Conservation (phyloP, 192 early-diverging fungal species). For the Coemansia sp. region DNA sequence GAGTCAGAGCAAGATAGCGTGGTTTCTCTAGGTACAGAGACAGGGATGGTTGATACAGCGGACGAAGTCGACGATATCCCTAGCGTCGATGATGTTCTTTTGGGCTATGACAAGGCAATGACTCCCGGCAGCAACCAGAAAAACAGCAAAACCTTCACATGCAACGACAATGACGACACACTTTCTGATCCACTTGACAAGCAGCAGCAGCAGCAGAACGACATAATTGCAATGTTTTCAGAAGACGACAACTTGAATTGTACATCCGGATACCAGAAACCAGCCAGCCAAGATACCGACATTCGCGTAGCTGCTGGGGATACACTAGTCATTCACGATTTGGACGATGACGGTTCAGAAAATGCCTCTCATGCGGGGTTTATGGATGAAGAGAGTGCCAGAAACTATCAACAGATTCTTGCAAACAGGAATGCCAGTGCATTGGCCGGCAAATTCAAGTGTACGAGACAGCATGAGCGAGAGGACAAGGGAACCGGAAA, state of each 20-base stretch:
- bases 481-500: background rate
- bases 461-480: background rate
- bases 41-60: background rate
- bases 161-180: background rate
- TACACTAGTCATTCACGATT: background rate
- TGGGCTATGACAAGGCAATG: background rate
- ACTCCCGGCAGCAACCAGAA: background rate
- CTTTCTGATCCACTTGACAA: background rate
- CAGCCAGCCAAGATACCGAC: background rate
- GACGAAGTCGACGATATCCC: background rate
- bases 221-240: slow-evolving; percentile 34
- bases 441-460: background rate
- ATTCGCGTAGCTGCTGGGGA: background rate
- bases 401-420: slow-evolving; percentile 35
- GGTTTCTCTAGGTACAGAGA: background rate
- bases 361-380: slow-evolving; percentile 18
- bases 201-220: slow-evolving; percentile 7
- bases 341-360: background rate
- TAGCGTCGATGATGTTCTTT: background rate
- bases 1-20: background rate
- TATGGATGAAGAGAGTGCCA: slow-evolving; percentile 51
- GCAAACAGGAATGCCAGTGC: background rate
- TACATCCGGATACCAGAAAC: background rate
- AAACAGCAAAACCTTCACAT: background rate
- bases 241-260: background rate